These are phyloP conservation scores for Paramyrothecium roridum DNA, from an alignment of 2,329 filamentous ascomycete genomes.

Conservation along the genomic window DNA sequence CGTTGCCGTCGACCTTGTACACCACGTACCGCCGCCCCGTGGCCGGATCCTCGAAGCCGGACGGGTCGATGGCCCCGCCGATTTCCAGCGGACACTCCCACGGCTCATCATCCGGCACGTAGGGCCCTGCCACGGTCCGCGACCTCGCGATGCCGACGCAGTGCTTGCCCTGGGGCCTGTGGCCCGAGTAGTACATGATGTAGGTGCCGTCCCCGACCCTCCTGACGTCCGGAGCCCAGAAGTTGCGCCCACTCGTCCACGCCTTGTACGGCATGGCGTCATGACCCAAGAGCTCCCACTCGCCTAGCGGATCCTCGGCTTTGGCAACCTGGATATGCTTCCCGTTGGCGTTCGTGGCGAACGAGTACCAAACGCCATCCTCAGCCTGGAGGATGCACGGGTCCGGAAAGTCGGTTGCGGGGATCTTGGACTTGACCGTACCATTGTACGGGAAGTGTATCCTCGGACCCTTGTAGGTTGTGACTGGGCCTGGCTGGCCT, in stretches of 20 bases:
- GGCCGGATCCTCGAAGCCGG: constrained; percentile 54
- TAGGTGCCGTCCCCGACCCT: constrained; percentile 46
- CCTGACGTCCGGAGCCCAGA: constrained; percentile 62
- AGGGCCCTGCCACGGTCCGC: constrained; percentile 46
- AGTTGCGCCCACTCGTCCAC: constrained; percentile 52
- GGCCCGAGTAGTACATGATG: constrained; percentile 58
- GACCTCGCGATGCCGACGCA: constrained; percentile 58
- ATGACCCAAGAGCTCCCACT: constrained; percentile 43
- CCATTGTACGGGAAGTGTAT: background rate
- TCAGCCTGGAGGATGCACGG: constrained; percentile 46
- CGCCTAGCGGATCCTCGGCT: constrained; percentile 42
- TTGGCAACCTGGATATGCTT: constrained; percentile 52
- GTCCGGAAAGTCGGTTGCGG: constrained; percentile 48
- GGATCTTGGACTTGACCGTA: constrained; percentile 1
- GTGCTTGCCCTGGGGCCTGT: constrained; percentile 41
- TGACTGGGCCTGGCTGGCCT: too few relatives aligned
- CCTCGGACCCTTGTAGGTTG: background rate
- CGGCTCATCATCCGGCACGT: constrained; percentile 40
- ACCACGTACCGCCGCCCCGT: constrained; percentile 53
- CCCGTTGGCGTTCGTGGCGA: constrained; percentile 50
- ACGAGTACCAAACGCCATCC: constrained; percentile 54
- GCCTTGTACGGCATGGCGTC: constrained; percentile 51
- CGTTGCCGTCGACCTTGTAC: constrained; percentile 67
- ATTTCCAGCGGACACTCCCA: constrained; percentile 48
- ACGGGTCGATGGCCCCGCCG: constrained; percentile 62